A percentile compares a stretch with the other conserved stretches of the same genome.
Evolutionary conservation across 495 filamentous ascomycete genomes (phyloP).

Genomic region (Beverwykella pulmonaria): DNA sequence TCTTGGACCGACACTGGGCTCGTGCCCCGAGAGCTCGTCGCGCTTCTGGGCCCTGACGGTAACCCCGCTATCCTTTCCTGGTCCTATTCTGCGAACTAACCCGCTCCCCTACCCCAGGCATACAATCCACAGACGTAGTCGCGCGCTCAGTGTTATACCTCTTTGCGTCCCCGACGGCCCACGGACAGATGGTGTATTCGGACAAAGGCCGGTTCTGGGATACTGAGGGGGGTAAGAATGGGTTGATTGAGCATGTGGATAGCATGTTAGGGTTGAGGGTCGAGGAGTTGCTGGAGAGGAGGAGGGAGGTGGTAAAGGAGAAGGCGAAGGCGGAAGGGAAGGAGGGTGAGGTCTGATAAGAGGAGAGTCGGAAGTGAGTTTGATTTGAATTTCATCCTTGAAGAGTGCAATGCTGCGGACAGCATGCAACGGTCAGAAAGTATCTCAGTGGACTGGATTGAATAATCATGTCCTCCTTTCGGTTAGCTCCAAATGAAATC

Average conservation of each 20-base stretch:
- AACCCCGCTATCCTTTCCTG: too few relatives aligned
- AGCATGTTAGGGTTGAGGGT: conserved; percentile 15
- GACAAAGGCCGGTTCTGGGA: conserved; percentile 34
- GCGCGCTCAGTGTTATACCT: conserved; percentile 36
- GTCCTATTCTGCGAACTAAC: too few relatives aligned
- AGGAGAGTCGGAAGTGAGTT: too few relatives aligned
- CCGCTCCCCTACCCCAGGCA: not conserved
- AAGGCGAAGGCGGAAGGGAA: too few relatives aligned
- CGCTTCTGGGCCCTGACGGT: not conserved
- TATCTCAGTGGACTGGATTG: too few relatives aligned
- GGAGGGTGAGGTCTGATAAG: too few relatives aligned
- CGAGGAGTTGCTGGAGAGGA: not conserved
- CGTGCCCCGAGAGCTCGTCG: conserved; percentile 19
- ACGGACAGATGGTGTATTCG: conserved; percentile 40
- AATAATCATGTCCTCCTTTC: too few relatives aligned
- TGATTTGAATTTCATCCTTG: too few relatives aligned
- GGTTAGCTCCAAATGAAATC: too few relatives aligned
- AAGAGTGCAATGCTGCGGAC: too few relatives aligned
- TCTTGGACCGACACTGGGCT: conserved; percentile 40
- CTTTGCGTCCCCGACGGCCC: conserved; percentile 33
- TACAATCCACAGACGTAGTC: conserved; percentile 38
- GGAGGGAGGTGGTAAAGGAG: not conserved
- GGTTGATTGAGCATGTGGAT: conserved; percentile 9
- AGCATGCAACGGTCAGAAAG: too few relatives aligned
- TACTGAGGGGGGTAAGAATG: conserved; percentile 33